Conservation (phyloP, 1,284 basidiomycete species). For the Puccinia hordei region DNA sequence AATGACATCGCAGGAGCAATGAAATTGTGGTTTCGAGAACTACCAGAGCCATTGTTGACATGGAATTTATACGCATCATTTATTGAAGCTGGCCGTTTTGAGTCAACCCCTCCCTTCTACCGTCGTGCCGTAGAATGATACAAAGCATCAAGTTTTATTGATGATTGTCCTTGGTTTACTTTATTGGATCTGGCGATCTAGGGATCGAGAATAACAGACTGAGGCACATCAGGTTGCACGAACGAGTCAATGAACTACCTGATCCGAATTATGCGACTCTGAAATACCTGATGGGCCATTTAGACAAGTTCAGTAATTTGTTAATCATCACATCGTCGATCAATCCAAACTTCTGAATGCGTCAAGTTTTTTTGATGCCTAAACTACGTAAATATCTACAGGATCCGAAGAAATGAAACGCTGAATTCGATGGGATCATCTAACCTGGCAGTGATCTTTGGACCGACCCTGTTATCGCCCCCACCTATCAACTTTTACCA, state of each 20-base stretch:
- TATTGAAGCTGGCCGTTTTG: constrained; percentile 84
- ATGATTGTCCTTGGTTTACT: neutral
- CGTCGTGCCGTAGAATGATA: neutral
- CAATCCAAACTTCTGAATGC: neutral
- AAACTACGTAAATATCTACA: neutral
- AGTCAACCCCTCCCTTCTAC: neutral
- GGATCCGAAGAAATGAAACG: constrained; percentile 51
- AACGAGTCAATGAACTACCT: constrained; percentile 94
- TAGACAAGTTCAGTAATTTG: constrained; percentile 69
- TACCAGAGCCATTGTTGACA: constrained; percentile 92
- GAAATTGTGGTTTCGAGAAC: constrained; percentile 94
- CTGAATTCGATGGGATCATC: constrained; percentile 90
- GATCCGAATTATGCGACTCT: constrained; percentile 97
- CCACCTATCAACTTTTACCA: constrained; percentile 60
- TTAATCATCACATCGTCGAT: neutral
- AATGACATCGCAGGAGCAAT: constrained; percentile 91
- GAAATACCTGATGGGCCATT: constrained; percentile 91
- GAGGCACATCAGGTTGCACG: constrained; percentile 90
- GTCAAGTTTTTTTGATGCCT: neutral
- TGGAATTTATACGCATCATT: constrained; percentile 81
- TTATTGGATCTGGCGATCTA: constrained; percentile 63
- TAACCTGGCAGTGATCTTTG: constrained; percentile 95
- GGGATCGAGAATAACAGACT: constrained; percentile 90
- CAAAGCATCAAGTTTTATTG: constrained; percentile 5
- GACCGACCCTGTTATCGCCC: constrained; percentile 83